These are phyloP conservation scores for Solanum acaule DNA, from an alignment of 257 asterid genomes.

Conservation along the genomic window DNA sequence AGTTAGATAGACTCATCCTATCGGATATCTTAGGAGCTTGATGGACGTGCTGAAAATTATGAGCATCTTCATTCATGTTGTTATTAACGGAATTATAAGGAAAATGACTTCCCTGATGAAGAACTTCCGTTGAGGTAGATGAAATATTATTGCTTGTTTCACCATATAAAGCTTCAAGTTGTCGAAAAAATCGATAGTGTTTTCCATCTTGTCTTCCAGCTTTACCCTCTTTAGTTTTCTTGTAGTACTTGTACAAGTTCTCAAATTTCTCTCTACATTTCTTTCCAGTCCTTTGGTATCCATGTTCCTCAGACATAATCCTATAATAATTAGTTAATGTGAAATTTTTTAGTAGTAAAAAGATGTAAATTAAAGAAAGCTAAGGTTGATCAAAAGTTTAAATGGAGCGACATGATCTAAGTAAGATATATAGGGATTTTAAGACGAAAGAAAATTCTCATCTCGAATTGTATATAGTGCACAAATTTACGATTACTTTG, in stretches of 20 bases:
- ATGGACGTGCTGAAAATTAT: neutral
- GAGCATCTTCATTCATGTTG: neutral
- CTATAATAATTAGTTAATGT: slow-evolving; percentile 16
- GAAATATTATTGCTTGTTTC: slow-evolving; percentile 19
- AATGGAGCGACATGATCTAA: neutral
- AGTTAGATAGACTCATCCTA: slow-evolving; percentile 72
- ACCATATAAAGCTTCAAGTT: slow-evolving; percentile 95
- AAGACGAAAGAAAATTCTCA: neutral
- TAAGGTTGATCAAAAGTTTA: neutral
- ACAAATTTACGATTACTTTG: neutral
- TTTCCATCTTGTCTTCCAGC: slow-evolving; percentile 98
- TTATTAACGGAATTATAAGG: neutral
- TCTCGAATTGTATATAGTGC: neutral
- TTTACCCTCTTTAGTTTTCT: slow-evolving; percentile 91
- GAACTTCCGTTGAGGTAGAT: slow-evolving; percentile 19
- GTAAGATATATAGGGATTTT: neutral
- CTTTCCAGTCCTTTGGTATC: slow-evolving; percentile 89
- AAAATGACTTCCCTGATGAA: neutral
- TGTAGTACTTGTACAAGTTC: slow-evolving; percentile 93
- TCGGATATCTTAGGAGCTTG: slow-evolving; percentile 35
- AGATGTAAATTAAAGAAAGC: neutral
- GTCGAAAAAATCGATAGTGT: slow-evolving; percentile 91
- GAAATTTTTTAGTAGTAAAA: neutral
- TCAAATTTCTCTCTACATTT: slow-evolving; percentile 98
- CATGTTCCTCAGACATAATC: slow-evolving; percentile 92